These are phyloP conservation scores for Pelargonium myrrhifolium DNA, from an alignment of 441 rosid genomes.

Conservation along the genomic window DNA sequence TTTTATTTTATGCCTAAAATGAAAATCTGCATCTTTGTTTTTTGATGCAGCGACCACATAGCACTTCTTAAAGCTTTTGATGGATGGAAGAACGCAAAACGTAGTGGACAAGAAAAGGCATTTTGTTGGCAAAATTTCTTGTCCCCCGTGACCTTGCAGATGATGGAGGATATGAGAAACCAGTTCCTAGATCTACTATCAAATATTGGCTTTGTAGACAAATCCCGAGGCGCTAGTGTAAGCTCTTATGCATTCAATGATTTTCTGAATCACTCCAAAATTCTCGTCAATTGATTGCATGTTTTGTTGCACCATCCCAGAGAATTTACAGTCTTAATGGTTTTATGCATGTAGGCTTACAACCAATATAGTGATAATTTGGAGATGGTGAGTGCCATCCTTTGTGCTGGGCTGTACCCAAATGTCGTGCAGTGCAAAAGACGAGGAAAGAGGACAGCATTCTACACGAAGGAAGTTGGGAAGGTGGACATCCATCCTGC, in stretches of 20 bases:
- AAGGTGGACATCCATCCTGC: conserved; percentile 90
- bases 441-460: conserved; percentile 81
- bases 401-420: conserved; percentile 95
- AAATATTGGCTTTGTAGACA: conserved; percentile 83
- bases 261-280: neutral
- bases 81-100: conserved; percentile 74
- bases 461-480: conserved; percentile 92
- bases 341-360: conserved; percentile 50
- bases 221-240: conserved; percentile 66
- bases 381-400: conserved; percentile 82
- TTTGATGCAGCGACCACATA: conserved; percentile 77
- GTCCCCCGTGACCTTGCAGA: conserved; percentile 70
- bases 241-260: conserved; percentile 26
- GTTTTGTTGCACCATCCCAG: neutral
- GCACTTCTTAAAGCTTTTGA: conserved; percentile 89
- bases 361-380: conserved; percentile 70
- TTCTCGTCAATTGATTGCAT: neutral
- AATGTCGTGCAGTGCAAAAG: conserved; percentile 95
- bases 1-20: conserved; percentile 16
- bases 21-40: conserved; percentile 9
- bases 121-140: conserved; percentile 85
- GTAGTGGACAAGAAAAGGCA: conserved; percentile 47
- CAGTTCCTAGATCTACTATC: conserved; percentile 80
- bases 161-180: conserved; percentile 94
- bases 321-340: neutral